A percentile compares a stretch with the other conserved stretches of the same genome.
Conservation (phyloP, 257 asterid species). For the Capsicum pubescens region DNA sequence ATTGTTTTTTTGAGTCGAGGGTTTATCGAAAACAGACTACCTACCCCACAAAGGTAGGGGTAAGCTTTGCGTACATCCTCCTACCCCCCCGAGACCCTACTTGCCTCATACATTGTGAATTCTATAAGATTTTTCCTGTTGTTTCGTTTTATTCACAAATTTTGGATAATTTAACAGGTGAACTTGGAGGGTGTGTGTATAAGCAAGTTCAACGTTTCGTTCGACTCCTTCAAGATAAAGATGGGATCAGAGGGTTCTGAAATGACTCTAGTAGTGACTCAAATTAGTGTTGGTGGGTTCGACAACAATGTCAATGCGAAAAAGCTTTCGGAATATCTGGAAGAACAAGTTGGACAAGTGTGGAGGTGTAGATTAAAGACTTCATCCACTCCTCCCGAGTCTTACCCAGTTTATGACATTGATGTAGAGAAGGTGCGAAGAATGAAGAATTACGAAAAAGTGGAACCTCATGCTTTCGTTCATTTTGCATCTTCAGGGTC, state of each 20-base stretch:
- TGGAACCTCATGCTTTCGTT: slow-evolving; percentile 83
- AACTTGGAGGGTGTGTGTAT: slow-evolving; percentile 22
- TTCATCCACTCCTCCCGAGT: slow-evolving; percentile 82
- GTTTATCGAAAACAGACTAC: no score
- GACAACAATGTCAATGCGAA: slow-evolving; percentile 60
- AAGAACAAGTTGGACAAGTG: slow-evolving; percentile 65
- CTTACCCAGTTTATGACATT: slow-evolving; percentile 64
- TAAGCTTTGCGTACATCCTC: neutral
- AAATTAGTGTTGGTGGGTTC: slow-evolving; percentile 84
- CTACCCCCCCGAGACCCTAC: neutral
- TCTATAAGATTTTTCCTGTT: neutral
- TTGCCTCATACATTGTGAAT: slow-evolving; percentile 15
- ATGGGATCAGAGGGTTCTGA: slow-evolving; percentile 61
- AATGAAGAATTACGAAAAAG: slow-evolving; percentile 56
- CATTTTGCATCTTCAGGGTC: slow-evolving; percentile 72
- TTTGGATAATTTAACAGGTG: slow-evolving; percentile 27
- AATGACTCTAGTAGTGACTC: slow-evolving; percentile 59
- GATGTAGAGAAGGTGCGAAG: slow-evolving; percentile 45
- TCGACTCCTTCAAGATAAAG: slow-evolving; percentile 12
- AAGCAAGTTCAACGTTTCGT: neutral
- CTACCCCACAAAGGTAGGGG: neutral
- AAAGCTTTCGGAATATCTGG: slow-evolving; percentile 62
- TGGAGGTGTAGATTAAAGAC: slow-evolving; percentile 94
- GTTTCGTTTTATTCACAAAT: neutral
- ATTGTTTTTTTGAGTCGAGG: neutral